Evolutionary conservation across 495 filamentous ascomycete genomes (phyloP).

Genomic region (Aspergillus saccharolyticus): DNA sequence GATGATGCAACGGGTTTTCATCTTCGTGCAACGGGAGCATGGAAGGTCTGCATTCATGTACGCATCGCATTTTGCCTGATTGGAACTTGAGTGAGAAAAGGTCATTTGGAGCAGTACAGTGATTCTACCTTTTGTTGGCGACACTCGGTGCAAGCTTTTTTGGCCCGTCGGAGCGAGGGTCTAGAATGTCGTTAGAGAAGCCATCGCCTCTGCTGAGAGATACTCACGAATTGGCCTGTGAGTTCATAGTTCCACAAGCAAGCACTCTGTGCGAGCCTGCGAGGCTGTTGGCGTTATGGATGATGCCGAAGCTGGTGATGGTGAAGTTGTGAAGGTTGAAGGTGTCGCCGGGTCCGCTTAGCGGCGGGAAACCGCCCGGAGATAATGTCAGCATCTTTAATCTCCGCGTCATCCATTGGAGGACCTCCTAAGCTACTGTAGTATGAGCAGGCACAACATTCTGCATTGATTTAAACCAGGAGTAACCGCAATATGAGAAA

Average conservation of each 20-base stretch:
- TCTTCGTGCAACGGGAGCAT: constrained; percentile 36
- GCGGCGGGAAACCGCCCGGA: not conserved
- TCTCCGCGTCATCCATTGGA: constrained; percentile 7
- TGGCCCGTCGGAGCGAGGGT: constrained; percentile 34
- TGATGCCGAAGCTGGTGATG: not conserved
- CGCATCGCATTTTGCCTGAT: constrained; percentile 41
- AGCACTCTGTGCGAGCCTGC: not conserved
- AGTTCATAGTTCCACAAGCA: not conserved
- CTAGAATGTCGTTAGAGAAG: not conserved
- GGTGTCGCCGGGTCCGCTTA: constrained; percentile 15
- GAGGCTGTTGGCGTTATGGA: too few species aligned
- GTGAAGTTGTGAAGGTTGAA: not conserved
- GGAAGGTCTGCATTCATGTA: constrained; percentile 29
- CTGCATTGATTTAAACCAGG: too few species aligned
- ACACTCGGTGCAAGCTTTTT: constrained; percentile 44
- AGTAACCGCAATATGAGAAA: too few species aligned
- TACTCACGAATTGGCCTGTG: not conserved
- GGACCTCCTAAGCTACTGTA: too few species aligned
- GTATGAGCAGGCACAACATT: too few species aligned
- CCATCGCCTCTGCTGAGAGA: not conserved
- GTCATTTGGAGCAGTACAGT: not conserved
- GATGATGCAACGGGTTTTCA: constrained; percentile 34
- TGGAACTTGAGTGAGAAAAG: not conserved
- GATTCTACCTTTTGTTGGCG: constrained; percentile 38
- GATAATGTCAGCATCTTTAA: constrained; percentile 5